Conservation (phyloP, 805 yeast species). For the Pichia heedii region DNA sequence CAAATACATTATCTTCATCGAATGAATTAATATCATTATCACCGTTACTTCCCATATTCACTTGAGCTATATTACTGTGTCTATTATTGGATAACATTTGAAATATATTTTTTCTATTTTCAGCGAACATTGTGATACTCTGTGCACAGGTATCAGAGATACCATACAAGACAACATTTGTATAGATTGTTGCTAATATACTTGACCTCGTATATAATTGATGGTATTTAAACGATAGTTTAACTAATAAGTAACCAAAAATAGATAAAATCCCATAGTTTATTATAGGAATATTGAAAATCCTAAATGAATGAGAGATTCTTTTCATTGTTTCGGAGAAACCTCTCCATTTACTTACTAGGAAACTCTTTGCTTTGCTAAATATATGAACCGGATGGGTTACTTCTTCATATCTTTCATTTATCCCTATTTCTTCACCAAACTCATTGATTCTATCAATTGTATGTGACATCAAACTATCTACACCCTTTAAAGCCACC, state of each 20-base stretch:
- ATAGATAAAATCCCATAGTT: slow-evolving; percentile 45
- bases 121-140: slow-evolving; percentile 33
- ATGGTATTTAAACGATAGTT: slow-evolving; percentile 50
- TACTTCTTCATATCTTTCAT: background rate
- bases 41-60: background rate
- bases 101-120: background rate
- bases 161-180: slow-evolving; percentile 76
- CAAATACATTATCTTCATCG: background rate
- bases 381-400: background rate
- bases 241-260: slow-evolving; percentile 41
- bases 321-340: slow-evolving; percentile 8
- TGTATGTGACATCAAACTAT: slow-evolving; percentile 1
- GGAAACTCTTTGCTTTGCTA: background rate
- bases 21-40: background rate
- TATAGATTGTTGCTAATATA: slow-evolving; percentile 66
- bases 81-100: background rate
- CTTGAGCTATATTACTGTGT: background rate
- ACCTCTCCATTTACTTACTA: background rate
- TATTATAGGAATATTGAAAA: slow-evolving; percentile 44
- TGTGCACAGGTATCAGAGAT: slow-evolving; percentile 92
- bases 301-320: slow-evolving; percentile 9
- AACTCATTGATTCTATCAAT: background rate
- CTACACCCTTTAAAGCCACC: background rate
- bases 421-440: background rate
- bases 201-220: slow-evolving; percentile 55